Base-by-base conservation (phyloP, 164 flowering plant species). In the Kalanchoe fedtschenkoi region DNA sequence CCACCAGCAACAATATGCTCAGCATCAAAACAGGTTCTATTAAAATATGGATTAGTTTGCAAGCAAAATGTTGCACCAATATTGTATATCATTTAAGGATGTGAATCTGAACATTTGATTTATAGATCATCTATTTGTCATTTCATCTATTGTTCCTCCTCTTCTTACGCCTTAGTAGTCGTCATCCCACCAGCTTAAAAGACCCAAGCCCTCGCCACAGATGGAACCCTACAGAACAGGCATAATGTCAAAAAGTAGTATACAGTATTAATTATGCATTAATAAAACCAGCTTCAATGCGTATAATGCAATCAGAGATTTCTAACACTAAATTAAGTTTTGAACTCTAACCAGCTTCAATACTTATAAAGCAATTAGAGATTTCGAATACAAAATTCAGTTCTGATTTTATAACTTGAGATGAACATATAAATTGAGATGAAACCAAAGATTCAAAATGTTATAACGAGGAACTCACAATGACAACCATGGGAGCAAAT, bases 401-500 rank as follows among this genome's bases (percentile, higher is more conserved):
- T n/a, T n/a, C n/a, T n/a, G n/a, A 51, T 51, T 4, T 26, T 51
- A 51, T 26, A 51, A n/a, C n/a, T n/a, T 4, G 56, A 51, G 16
- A 26, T 24, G 56, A 22, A 16, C 56, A 26, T 1, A 51, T 4
- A 26, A 2, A 26, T 24, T 11, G 32, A 16, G 56, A 51, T 24
- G 56, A 51, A 51, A 24, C 13, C 56, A 51, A 51, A 24, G 7
- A 11, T 19, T 5, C 22, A 47, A 21, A 47, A 21, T 47, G 8
- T 41, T 19, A 21, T 0, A 34, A 68, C 11, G 34, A 26, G 2
- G 21, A 33, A 79, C 95, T 78, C 76, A 91, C 98, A 35, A 80
- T 87, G 28, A 91, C 71, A 74, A 77, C 79, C 98, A 89, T 91
- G 9, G 96, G 95, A 30, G 98, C 86, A 80, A 91, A 85, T 62